These are phyloP conservation scores for Xylaria sp. DNA, from an alignment of 2,329 filamentous ascomycete species.

Conservation along the genomic window DNA sequence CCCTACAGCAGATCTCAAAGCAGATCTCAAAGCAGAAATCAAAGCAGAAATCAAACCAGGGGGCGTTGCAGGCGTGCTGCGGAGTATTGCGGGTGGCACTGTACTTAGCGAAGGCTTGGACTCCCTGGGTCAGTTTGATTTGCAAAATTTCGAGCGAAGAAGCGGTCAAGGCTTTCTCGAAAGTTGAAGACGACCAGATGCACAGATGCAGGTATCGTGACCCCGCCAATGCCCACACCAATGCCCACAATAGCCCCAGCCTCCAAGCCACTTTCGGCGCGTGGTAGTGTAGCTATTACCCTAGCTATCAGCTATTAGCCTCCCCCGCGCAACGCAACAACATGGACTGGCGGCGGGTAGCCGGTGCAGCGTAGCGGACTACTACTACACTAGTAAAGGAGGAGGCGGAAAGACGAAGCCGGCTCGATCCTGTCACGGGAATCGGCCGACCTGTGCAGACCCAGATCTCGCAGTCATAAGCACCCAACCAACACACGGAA, in stretches of 20 bases:
- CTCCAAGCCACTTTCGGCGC: slow-evolving; percentile 20
- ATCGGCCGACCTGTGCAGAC: slow-evolving; percentile 8
- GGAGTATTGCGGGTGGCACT: background rate
- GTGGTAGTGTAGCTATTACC: too few relatives aligned
- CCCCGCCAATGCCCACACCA: slow-evolving; percentile 35
- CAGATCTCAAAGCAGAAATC: too few relatives aligned
- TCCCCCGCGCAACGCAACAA: background rate
- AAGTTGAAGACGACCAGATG: slow-evolving; percentile 14
- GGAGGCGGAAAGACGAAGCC: slow-evolving; percentile 18
- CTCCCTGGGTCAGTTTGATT: slow-evolving; percentile 24
- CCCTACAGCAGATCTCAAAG: too few relatives aligned
- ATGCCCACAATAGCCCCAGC: slow-evolving; percentile 25
- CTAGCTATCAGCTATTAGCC: too few relatives aligned
- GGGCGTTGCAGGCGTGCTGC: too few relatives aligned
- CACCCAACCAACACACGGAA: too few relatives aligned
- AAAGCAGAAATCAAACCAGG: background rate
- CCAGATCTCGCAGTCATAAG: too few relatives aligned
- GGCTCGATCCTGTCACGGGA: slow-evolving; percentile 14
- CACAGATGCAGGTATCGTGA: slow-evolving; percentile 35
- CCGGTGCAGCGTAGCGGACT: too few relatives aligned
- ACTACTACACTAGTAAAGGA: too few relatives aligned
- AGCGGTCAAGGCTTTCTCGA: slow-evolving; percentile 29
- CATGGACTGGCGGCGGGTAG: background rate
- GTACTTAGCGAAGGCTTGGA: slow-evolving; percentile 8
- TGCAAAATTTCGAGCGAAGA: slow-evolving; percentile 34